Evolutionary conservation across 164 flowering plant genomes (phyloP).

Genomic region (Chimonanthus praecox): DNA sequence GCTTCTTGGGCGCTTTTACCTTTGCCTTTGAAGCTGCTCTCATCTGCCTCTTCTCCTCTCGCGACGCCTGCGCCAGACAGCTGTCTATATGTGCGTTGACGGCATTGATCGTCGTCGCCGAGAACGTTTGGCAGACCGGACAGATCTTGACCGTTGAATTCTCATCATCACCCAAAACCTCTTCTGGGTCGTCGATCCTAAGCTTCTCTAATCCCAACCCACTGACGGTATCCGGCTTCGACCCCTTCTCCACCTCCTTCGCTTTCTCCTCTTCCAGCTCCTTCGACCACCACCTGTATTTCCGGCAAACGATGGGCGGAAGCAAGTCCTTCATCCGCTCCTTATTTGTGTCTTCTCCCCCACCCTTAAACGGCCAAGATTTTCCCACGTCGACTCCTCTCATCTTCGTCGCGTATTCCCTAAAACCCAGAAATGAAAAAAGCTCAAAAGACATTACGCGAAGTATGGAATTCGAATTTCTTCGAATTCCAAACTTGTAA

Average conservation of each 20-base stretch:
- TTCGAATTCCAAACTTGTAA: not conserved
- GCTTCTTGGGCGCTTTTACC: slow-evolving; percentile 38
- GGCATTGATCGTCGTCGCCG: slow-evolving; percentile 32
- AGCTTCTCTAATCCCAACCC: not conserved
- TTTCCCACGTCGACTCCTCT: slow-evolving; percentile 41
- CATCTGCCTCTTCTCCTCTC: slow-evolving; percentile 19
- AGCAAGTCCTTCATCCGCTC: slow-evolving; percentile 20
- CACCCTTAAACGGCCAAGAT: slow-evolving; percentile 54
- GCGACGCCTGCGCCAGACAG: slow-evolving; percentile 25
- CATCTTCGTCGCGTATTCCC: slow-evolving; percentile 51
- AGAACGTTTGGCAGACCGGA: slow-evolving; percentile 36
- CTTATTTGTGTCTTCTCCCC: not conserved
- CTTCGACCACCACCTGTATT: slow-evolving; percentile 54
- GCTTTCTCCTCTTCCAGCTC: slow-evolving; percentile 24
- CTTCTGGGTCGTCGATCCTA: slow-evolving; percentile 1
- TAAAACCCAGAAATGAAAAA: slow-evolving; percentile 9
- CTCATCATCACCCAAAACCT: slow-evolving; percentile 9
- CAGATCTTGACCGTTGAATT: slow-evolving; percentile 24
- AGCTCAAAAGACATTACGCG: not conserved
- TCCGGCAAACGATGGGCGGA: slow-evolving; percentile 45
- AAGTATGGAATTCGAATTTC: not conserved
- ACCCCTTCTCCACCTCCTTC: not conserved
- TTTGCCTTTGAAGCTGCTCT: slow-evolving; percentile 18
- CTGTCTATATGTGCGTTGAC: slow-evolving; percentile 31
- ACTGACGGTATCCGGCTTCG: not conserved